phyloP scores from a whole-genome alignment of 768 basidiomycete genomes.

The Termitomyces sp. region DNA sequence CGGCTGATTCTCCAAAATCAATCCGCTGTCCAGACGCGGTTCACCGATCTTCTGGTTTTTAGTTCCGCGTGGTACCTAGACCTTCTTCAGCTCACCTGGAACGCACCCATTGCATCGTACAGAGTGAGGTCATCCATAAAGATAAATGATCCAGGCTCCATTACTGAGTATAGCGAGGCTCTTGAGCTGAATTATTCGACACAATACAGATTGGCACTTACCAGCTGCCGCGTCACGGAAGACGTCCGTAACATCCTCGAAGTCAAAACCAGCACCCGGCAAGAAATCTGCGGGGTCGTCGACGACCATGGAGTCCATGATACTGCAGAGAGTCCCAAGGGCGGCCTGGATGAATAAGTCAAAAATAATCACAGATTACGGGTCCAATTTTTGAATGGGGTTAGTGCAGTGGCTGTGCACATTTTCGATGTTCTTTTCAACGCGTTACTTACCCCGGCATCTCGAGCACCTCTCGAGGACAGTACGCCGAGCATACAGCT shows the following conservation, averaged over 20 bases:
- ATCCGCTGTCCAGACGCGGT: constrained; percentile 83
- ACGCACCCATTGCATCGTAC: constrained; percentile 90
- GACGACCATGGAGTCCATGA: constrained; percentile 10
- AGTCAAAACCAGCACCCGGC: constrained; percentile 56
- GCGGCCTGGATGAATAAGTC: background rate
- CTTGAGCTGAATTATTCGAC: background rate
- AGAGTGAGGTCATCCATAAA: constrained; percentile 68
- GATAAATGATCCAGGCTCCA: constrained; percentile 59
- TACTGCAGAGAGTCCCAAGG: background rate
- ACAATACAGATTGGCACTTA: constrained; percentile 23
- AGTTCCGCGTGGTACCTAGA: background rate
- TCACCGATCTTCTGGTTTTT: constrained; percentile 69
- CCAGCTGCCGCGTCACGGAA: constrained; percentile 61
- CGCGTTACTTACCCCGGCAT: constrained; percentile 8
- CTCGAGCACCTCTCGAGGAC: constrained; percentile 13
- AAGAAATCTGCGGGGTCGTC: constrained; percentile 21
- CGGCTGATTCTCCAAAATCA: constrained; percentile 39
- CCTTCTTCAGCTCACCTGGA: constrained; percentile 53
- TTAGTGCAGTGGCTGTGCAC: constrained; percentile 19
- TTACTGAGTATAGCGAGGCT: constrained; percentile 31
- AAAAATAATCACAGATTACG: background rate
- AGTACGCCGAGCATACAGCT: constrained; percentile 16
- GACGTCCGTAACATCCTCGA: constrained; percentile 57
- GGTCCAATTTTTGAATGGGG: background rate
- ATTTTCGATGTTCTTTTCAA: constrained; percentile 16